Conservation (phyloP, 2,329 filamentous ascomycete species). For the Bipolaris sorokiniana region DNA sequence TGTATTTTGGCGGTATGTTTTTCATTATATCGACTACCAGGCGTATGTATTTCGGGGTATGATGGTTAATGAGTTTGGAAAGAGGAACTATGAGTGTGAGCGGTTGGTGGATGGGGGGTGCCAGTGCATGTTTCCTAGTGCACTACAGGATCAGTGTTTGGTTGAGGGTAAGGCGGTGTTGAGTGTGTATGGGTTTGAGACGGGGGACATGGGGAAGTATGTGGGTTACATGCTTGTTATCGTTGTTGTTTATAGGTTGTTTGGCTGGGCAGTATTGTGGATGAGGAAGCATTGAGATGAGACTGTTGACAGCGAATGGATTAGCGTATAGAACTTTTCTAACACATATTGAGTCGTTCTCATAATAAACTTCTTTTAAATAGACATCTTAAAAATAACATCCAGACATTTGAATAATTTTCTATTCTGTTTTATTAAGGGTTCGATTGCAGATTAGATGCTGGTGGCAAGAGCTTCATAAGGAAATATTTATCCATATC, state of each 20-base stretch:
- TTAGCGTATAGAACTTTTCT: neutral
- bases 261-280: slow-evolving; percentile 69
- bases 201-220: slow-evolving; percentile 68
- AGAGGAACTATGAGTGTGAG: slow-evolving; percentile 68
- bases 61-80: slow-evolving; percentile 87
- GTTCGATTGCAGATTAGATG: too few relatives aligned
- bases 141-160: slow-evolving; percentile 67
- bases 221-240: slow-evolving; percentile 81
- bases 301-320: neutral
- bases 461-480: too few relatives aligned
- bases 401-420: too few relatives aligned
- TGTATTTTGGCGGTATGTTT: slow-evolving; percentile 84
- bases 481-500: too few relatives aligned
- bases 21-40: slow-evolving; percentile 89
- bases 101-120: slow-evolving; percentile 50
- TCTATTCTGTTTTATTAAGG: too few relatives aligned
- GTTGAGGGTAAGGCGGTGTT: slow-evolving; percentile 76
- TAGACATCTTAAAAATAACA: too few relatives aligned
- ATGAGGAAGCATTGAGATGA: slow-evolving; percentile 37
- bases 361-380: too few relatives aligned
- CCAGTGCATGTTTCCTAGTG: slow-evolving; percentile 73
- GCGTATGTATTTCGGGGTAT: slow-evolving; percentile 86
- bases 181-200: slow-evolving; percentile 70
- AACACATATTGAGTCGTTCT: too few relatives aligned
- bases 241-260: slow-evolving; percentile 72